Base-by-base conservation (phyloP, 352 stramenopile species). In the Phytophthora quininea region DNA sequence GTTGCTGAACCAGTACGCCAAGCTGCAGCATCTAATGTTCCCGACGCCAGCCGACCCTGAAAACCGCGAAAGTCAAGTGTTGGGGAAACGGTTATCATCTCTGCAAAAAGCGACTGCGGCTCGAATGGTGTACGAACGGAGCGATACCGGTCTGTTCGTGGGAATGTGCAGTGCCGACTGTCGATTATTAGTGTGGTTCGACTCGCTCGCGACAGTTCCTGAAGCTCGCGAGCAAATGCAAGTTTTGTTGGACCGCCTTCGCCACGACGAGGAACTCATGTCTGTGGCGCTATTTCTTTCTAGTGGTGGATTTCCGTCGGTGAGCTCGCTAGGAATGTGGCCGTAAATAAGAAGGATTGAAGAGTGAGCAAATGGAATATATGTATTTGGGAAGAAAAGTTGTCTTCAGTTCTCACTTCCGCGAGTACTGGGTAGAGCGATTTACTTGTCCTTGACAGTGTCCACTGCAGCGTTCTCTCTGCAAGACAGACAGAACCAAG, bases 11-110 rank as follows among this genome's bases (percentile, higher is more conserved):
- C 74, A 84, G 37, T 91, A 89, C 64, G 79, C 79, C 15, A 80
- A 79, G 50, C 47, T 91, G 7, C 77, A 90, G 40, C 69, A 84
- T 32, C 62, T 80, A 33, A 84, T 90, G 80, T 82, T 82, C 54
- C 60, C 50, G 27, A 53, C 54, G 54, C 31, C 48, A n/a, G 19
- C 32, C 5, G 58, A 71, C n/a, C 19, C 45, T 58, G 33, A 54
- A 61, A 50, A 32, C n/a, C 60, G 31, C 5, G 62, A 67, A 49
- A 79, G 74, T 45, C 83, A 91, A 72, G 67, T 77, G 14, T 56
- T 91, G n/a, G 83, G 83, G 38, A 86, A 86, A 46, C 68, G 79
- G 4, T 49, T 79, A 30, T 51, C 67, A 6, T 61, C 55, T 9
- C 48, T 88, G 29, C 68, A 80, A 43, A 69, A 74, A 53, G 50